A percentile compares a stretch with the other conserved stretches of the same genome.
Conservation (phyloP, 1,139 yeast genomes). For the Candida sp. region DNA sequence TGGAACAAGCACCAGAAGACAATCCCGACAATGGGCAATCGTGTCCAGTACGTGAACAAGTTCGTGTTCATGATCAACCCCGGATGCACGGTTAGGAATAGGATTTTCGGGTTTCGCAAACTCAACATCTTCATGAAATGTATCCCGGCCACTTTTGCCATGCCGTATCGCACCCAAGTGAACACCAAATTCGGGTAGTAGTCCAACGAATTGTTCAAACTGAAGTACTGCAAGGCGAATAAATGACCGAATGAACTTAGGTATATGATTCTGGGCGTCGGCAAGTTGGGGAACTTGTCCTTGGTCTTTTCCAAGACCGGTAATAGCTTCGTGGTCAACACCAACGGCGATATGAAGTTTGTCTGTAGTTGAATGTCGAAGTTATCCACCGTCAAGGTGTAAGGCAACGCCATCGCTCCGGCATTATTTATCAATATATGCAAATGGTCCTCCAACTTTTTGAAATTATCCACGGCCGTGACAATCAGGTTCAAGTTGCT, state of each 20-base stretch:
- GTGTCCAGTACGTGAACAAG: slow-evolving; percentile 73
- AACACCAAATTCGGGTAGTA: slow-evolving; percentile 67
- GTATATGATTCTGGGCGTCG: slow-evolving; percentile 62
- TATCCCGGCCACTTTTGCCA: slow-evolving; percentile 81
- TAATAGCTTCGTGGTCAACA: slow-evolving; percentile 65
- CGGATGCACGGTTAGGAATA: slow-evolving; percentile 78
- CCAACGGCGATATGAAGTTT: slow-evolving; percentile 76
- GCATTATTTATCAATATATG: slow-evolving; percentile 80
- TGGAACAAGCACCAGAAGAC: slow-evolving; percentile 73
- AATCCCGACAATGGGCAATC: slow-evolving; percentile 74
- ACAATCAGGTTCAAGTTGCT: slow-evolving; percentile 61
- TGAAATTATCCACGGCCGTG: slow-evolving; percentile 55
- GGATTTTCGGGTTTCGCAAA: slow-evolving; percentile 65
- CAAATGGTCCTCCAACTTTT: slow-evolving; percentile 51
- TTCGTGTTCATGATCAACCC: slow-evolving; percentile 86
- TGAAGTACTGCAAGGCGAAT: slow-evolving; percentile 54
- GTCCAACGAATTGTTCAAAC: slow-evolving; percentile 56
- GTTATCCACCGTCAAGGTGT: slow-evolving; percentile 64
- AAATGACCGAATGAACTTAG: slow-evolving; percentile 75
- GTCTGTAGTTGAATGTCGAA: slow-evolving; percentile 85
- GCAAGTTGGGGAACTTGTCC: slow-evolving; percentile 24
- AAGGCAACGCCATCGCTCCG: slow-evolving; percentile 82
- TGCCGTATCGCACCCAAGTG: slow-evolving; percentile 81
- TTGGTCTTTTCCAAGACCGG: slow-evolving; percentile 53
- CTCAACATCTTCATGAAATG: slow-evolving; percentile 74